Evolutionary conservation across 257 asterid genomes (phyloP).

Genomic region (Ehretia macrophylla): DNA sequence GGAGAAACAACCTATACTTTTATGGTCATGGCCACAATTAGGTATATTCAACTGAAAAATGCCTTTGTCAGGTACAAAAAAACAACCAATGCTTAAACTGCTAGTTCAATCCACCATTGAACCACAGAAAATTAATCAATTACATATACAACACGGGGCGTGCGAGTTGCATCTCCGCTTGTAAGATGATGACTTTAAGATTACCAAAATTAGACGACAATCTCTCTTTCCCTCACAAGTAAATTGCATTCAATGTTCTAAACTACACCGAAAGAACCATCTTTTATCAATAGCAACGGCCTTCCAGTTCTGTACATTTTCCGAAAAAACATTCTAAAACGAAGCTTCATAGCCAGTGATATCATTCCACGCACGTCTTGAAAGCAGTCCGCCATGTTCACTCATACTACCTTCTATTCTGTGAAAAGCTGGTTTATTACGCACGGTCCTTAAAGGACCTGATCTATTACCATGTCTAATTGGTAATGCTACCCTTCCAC

Average conservation of each 20-base stretch:
- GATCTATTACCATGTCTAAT: slow-evolving; percentile 68
- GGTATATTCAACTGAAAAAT: not conserved
- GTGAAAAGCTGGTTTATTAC: slow-evolving; percentile 65
- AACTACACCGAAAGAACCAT: slow-evolving; percentile 38
- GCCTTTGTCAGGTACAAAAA: not conserved
- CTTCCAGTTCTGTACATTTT: slow-evolving; percentile 60
- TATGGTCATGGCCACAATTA: not conserved
- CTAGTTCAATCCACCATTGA: slow-evolving; percentile 25
- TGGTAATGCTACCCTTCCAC: slow-evolving; percentile 44
- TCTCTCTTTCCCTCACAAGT: slow-evolving; percentile 15
- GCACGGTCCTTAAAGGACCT: slow-evolving; percentile 68
- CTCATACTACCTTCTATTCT: slow-evolving; percentile 77
- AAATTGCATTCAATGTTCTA: slow-evolving; percentile 31
- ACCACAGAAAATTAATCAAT: slow-evolving; percentile 17
- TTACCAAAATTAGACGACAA: slow-evolving; percentile 57
- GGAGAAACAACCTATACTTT: too few relatives aligned
- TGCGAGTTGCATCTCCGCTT: slow-evolving; percentile 21
- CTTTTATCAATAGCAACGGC: slow-evolving; percentile 32
- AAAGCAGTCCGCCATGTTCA: slow-evolving; percentile 57
- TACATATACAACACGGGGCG: slow-evolving; percentile 29
- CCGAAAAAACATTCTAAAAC: slow-evolving; percentile 41
- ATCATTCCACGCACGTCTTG: slow-evolving; percentile 53
- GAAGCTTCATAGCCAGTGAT: slow-evolving; percentile 54
- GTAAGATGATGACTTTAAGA: slow-evolving; percentile 33
- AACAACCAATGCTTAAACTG: not conserved